Evolutionary conservation across 768 basidiomycete genomes (phyloP).

Genomic region (Trametes cinnabarina): DNA sequence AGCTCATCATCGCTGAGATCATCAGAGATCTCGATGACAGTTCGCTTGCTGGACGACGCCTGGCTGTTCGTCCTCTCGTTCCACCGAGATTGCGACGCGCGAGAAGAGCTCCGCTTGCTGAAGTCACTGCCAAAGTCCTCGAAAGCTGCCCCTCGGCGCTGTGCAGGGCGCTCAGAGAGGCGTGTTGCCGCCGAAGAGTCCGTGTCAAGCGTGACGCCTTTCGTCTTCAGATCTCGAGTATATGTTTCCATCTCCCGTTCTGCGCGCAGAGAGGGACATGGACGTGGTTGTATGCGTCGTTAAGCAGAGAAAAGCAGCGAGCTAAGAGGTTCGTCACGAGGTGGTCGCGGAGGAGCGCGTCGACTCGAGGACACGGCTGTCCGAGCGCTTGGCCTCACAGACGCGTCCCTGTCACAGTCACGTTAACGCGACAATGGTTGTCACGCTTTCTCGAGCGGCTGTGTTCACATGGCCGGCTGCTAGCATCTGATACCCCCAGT

Average conservation of each 20-base stretch:
- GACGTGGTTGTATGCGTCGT: neutral
- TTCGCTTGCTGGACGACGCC: neutral
- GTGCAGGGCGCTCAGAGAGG: neutral
- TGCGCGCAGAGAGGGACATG: neutral
- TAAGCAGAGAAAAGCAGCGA: neutral
- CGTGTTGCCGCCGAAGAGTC: conserved; percentile 20
- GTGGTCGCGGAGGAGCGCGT: neutral
- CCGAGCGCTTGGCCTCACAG: neutral
- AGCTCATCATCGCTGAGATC: conserved; percentile 24
- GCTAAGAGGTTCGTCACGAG: too few relatives aligned
- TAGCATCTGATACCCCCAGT: too few relatives aligned
- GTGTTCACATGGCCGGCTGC: too few relatives aligned
- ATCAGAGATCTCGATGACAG: neutral
- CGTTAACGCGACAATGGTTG: neutral
- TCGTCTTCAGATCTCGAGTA: neutral
- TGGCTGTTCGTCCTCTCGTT: neutral
- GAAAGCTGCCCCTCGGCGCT: neutral
- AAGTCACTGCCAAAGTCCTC: conserved; percentile 28
- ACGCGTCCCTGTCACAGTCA: conserved; percentile 13
- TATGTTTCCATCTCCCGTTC: conserved; percentile 9
- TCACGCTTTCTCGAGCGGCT: too few relatives aligned
- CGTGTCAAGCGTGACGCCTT: conserved; percentile 16
- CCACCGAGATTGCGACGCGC: neutral
- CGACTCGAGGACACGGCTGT: neutral
- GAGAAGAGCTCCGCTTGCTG: neutral